These are phyloP conservation scores for Fusarium sp. DNA, from an alignment of 2,329 filamentous ascomycete genomes.

Conservation along the genomic window DNA sequence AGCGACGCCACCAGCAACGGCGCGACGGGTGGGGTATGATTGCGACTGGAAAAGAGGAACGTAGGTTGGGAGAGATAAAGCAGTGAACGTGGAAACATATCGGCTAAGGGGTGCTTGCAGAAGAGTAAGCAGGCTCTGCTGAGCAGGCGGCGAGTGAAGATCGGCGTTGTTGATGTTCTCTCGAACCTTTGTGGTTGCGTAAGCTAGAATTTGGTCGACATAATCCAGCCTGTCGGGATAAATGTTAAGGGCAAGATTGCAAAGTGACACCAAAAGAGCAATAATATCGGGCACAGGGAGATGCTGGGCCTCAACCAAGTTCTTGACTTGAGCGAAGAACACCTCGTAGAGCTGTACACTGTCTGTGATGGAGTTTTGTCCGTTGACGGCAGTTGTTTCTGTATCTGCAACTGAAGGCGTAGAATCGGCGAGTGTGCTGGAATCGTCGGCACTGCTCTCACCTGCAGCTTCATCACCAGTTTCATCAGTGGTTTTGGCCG, in stretches of 20 bases:
- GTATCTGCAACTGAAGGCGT: conserved; percentile 61
- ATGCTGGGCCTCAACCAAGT: conserved; percentile 90
- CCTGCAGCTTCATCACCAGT: conserved; percentile 22
- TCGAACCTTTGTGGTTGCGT: conserved; percentile 85
- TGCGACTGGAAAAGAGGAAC: conserved; percentile 91
- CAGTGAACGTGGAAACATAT: conserved; percentile 96
- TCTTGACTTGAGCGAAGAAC: conserved; percentile 96
- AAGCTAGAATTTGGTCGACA: conserved; percentile 92
- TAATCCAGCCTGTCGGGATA: conserved; percentile 95
- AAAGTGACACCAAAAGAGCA: conserved; percentile 90
- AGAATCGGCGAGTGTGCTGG: conserved; percentile 51
- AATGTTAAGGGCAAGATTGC: conserved; percentile 94
- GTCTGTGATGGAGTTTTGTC: conserved; percentile 61
- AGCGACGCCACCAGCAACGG: conserved; percentile 90
- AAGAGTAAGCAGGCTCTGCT: conserved; percentile 89
- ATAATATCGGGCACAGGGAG: conserved; percentile 95
- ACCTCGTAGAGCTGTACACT: conserved; percentile 95
- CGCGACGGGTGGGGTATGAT: conserved; percentile 90
- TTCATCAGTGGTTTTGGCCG: conserved; percentile 46
- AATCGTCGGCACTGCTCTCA: conserved; percentile 49
- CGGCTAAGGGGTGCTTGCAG: conserved; percentile 91
- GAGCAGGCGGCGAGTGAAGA: conserved; percentile 86
- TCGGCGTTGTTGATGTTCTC: conserved; percentile 97
- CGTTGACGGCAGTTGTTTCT: conserved; percentile 63
- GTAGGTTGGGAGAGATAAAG: conserved; percentile 90